Conservation (phyloP, 2,329 filamentous ascomycete species). For the Trichoderma simmonsii region DNA sequence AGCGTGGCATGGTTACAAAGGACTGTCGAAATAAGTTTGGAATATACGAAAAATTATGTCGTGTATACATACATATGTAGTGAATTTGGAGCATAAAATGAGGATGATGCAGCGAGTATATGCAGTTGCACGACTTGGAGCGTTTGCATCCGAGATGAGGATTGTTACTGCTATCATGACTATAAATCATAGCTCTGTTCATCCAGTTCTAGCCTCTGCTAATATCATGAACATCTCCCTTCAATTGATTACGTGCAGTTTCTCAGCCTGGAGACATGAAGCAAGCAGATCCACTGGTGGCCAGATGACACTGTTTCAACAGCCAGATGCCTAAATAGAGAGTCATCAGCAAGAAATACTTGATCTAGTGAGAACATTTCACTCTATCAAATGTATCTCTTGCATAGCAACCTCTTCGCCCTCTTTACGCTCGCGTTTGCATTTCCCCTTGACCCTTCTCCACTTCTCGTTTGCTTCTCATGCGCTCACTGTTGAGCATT, state of each 20-base stretch:
- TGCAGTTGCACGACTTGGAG: background rate
- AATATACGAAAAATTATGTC: background rate
- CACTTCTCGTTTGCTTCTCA: background rate
- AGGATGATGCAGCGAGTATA: too few species aligned
- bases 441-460: background rate
- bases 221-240: background rate
- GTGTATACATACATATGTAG: too few species aligned
- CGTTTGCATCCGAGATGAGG: background rate
- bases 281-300: background rate
- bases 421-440: background rate
- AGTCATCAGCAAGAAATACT: background rate
- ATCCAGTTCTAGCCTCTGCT: background rate
- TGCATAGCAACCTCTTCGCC: background rate
- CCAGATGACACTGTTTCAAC: background rate
- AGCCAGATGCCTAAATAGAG: background rate
- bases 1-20: constrained; percentile 13
- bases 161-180: background rate
- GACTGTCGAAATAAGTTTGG: background rate
- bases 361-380: background rate
- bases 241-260: too few species aligned
- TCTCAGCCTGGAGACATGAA: background rate
- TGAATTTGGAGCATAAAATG: too few species aligned
- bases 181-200: background rate
- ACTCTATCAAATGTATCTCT: background rate
- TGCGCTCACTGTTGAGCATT: background rate